phyloP scores from a whole-genome alignment of 768 basidiomycete species.

The Lentinula edodes region DNA sequence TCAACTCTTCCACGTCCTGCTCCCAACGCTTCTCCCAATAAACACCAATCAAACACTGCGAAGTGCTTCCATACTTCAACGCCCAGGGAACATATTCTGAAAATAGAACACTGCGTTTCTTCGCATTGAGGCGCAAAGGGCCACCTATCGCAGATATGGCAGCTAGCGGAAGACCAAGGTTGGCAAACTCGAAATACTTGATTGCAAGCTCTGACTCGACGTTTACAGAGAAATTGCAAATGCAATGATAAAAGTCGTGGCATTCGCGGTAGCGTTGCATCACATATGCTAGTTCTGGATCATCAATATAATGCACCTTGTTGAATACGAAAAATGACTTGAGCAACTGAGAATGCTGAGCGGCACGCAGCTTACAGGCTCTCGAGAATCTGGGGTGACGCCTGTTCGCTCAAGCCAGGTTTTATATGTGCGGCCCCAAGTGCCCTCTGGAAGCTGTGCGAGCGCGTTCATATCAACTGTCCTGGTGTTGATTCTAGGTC shows the following conservation, averaged over 20 bases:
- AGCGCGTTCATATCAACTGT: conserved; percentile 72
- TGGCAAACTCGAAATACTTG: conserved; percentile 92
- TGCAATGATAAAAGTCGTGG: conserved; percentile 95
- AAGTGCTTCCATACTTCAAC: conserved; percentile 70
- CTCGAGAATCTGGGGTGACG: conserved; percentile 90
- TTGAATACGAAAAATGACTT: neutral
- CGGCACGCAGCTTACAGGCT: conserved; percentile 52
- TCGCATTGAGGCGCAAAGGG: conserved; percentile 61
- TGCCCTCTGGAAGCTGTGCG: conserved; percentile 64
- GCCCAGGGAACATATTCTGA: conserved; percentile 93
- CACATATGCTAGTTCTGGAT: conserved; percentile 94
- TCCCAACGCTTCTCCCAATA: conserved; percentile 97
- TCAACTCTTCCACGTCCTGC: conserved; percentile 75
- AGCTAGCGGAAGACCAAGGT: conserved; percentile 87
- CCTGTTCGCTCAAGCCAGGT: conserved; percentile 87
- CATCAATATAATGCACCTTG: conserved; percentile 90
- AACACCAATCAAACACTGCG: conserved; percentile 76
- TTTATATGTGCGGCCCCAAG: conserved; percentile 81
- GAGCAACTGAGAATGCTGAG: neutral
- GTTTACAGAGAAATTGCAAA: conserved; percentile 83
- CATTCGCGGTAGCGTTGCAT: conserved; percentile 98
- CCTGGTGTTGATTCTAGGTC: conserved; percentile 74
- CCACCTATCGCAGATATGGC: conserved; percentile 76
- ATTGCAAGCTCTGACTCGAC: conserved; percentile 90
- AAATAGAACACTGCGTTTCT: conserved; percentile 54